Evolutionary conservation across 1,139 yeast species (phyloP).

Genomic region (Casaregolazyma suthepensis): DNA sequence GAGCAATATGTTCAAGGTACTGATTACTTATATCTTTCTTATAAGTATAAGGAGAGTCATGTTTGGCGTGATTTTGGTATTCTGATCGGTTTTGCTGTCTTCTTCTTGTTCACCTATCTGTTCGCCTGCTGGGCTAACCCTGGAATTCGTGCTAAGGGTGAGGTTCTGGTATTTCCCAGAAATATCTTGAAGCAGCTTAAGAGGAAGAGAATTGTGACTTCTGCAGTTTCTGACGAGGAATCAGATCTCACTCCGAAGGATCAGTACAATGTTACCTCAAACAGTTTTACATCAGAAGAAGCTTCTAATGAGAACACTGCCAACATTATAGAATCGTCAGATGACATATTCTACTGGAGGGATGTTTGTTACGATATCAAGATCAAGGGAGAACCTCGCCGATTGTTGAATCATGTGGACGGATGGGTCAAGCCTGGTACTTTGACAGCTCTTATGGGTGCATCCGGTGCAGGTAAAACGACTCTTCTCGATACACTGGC

Average conservation of each 20-base stretch:
- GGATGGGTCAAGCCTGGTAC: constrained; percentile 66
- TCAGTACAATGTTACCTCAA: not conserved
- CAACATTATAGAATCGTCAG: constrained; percentile 27
- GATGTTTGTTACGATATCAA: constrained; percentile 48
- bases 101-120: constrained; percentile 43
- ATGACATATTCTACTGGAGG: constrained; percentile 50
- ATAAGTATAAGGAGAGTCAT: constrained; percentile 43
- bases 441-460: constrained; percentile 60
- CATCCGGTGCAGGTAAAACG: constrained; percentile 66
- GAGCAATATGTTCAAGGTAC: constrained; percentile 44
- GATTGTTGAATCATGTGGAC: constrained; percentile 49
- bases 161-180: constrained; percentile 47
- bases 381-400: constrained; percentile 40
- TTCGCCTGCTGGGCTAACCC: constrained; percentile 47
- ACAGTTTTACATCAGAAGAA: not conserved
- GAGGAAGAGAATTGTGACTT: constrained; percentile 15
- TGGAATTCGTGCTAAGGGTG: constrained; percentile 53
- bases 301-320: constrained; percentile 7
- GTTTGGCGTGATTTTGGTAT: constrained; percentile 67
- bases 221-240: constrained; percentile 23
- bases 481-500: constrained; percentile 55
- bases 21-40: constrained; percentile 36
- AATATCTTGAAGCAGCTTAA: constrained; percentile 32
- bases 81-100: constrained; percentile 48
- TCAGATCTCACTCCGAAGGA: constrained; percentile 18